Evolutionary conservation across 2,329 filamentous ascomycete genomes (phyloP).

Genomic region (Uncinocarpus reesii): DNA sequence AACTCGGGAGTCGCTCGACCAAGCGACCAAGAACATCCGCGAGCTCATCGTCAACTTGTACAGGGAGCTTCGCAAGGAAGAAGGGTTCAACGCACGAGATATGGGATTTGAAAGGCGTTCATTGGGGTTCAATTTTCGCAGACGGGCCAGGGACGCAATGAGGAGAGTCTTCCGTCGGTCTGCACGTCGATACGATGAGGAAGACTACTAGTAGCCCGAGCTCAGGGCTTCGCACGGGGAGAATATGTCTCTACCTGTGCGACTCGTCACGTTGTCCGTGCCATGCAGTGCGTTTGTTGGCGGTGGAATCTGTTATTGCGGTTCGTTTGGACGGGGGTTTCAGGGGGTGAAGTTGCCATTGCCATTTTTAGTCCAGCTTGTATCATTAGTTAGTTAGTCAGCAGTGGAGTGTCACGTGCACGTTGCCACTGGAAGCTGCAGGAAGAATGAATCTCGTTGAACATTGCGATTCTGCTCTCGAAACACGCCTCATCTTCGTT

Average conservation of each 20-base stretch:
- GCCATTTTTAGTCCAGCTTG: neutral
- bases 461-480: neutral
- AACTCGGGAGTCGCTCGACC: neutral
- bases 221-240: too few species aligned
- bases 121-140: neutral
- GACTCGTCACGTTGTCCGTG: too few species aligned
- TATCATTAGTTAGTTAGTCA: neutral
- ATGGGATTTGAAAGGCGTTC: neutral
- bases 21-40: conserved; percentile 1
- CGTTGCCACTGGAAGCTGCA: neutral
- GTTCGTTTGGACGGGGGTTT: neutral
- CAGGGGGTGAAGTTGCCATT: neutral
- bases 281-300: too few species aligned
- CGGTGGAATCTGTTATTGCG: too few species aligned
- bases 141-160: neutral
- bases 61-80: neutral
- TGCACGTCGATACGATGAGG: neutral
- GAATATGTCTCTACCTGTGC: too few species aligned
- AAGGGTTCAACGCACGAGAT: neutral
- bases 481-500: neutral
- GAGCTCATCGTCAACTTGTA: conserved; percentile 7
- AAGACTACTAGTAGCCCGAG: too few species aligned
- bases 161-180: neutral
- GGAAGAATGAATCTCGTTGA: neutral
- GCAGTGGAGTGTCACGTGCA: neutral